Base-by-base conservation (phyloP, 2,329 filamentous ascomycete genomes). In the Apiospora phragmitis region DNA sequence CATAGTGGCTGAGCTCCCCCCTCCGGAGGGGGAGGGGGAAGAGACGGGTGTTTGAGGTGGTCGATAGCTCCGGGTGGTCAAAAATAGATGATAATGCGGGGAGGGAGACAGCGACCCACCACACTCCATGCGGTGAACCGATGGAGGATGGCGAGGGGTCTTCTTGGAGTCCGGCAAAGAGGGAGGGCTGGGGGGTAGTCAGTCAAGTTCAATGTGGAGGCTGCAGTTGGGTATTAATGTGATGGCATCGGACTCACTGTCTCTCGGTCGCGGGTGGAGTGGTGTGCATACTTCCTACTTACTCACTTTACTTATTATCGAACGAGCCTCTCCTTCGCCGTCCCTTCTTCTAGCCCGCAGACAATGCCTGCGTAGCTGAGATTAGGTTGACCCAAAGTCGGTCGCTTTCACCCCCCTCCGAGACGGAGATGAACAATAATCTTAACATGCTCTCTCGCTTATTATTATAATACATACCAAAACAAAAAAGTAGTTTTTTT, bases 251-350 rank as follows among this genome's bases (percentile, higher is more conserved):
- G 55, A 62, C 51, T 59, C 55, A 38, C 55, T 38, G 16, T 32
- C 51, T 32, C 51, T 62, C 55, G 6, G 49, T 55, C 29, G 32
- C 51, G 16, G 51, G 51, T 35, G 32, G 29, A 29, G n/a, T 55
- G 38, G 11, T 41, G 38, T 41, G 24, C 24, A 29, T 59, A 55
- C 26, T 29, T n/a, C n/a, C n/a, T 16, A 51, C 49, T 32, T 11
- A 43, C 29, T 38, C 55, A 62, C 55, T n/a, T 62, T 62, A 62
- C 55, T 62, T 62, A 62, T 62, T 62, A 62, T 62, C 55, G 18
- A 21, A 35, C 21, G 2, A 41, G 38, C 14, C 51, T 59, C 26
- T n/a, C 32, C 51, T 59, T 29, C 32, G 16, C 3, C 26, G 43
- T 32, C 29, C 55, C 55, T 38, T 32, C 18, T 62, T 59, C 55